Percentiles rank a stretch among this genome's conserved stretches.
These are phyloP conservation scores for Diaporthe humulicola DNA, from an alignment of 2,329 filamentous ascomycete genomes.

Conservation along the genomic window DNA sequence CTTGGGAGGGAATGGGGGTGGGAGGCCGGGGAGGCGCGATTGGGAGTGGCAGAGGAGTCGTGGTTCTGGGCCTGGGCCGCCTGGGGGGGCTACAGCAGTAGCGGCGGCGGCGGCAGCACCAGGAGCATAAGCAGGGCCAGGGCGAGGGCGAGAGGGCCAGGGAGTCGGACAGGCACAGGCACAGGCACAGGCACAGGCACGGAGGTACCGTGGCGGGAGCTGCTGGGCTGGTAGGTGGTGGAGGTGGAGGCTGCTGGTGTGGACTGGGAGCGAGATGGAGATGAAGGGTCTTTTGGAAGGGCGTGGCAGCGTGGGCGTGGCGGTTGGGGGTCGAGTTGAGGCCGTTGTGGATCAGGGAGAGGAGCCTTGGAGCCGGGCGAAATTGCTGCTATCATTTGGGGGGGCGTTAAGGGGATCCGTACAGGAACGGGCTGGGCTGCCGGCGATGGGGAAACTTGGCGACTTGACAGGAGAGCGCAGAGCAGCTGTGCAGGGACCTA, in stretches of 20 bases:
- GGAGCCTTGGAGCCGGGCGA: conserved; percentile 49
- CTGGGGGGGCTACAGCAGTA: conserved; percentile 10
- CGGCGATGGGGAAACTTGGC: conserved; percentile 25
- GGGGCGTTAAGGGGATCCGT: conserved; percentile 33
- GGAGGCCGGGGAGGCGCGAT: conserved; percentile 44
- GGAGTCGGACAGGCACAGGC: too few relatives aligned
- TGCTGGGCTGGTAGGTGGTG: conserved; percentile 36
- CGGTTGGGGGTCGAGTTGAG: conserved; percentile 44
- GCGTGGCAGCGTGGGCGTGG: conserved; percentile 41
- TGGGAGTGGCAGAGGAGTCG: conserved; percentile 36
- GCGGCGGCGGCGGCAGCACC: conserved; percentile 15
- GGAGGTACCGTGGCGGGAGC: conserved; percentile 42
- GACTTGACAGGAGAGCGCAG: conserved; percentile 21
- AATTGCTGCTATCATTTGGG: conserved; percentile 52
- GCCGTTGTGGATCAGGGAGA: conserved; percentile 48
- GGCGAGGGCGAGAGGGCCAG: too few relatives aligned
- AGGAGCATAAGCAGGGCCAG: conserved; percentile 25
- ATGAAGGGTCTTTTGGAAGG: conserved; percentile 35
- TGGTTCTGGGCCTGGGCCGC: conserved; percentile 28
- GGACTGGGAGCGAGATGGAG: conserved; percentile 11
- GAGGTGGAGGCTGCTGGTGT: conserved; percentile 20
- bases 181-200: conserved; percentile 44
- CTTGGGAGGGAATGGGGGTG: conserved; percentile 46
- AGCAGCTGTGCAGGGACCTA: conserved; percentile 13
- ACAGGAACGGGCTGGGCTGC: conserved; percentile 26